Evolutionary conservation across 208 protist genomes (phyloP), one percentile per base, ranked within the genome.

Genomic region (Trichomonas gallinae): DNA sequence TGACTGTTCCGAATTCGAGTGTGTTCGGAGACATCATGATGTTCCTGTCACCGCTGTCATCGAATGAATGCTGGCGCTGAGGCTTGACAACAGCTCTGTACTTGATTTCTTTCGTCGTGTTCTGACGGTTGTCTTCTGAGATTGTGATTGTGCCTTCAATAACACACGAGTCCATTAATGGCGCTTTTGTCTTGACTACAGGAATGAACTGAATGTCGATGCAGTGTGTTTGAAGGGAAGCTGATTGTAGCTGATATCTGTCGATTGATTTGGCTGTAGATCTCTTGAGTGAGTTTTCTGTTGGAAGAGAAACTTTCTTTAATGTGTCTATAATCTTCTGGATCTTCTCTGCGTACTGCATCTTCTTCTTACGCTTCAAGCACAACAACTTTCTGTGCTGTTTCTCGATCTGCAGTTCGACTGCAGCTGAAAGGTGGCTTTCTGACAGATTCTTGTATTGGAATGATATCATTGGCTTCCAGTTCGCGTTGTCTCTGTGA

Each of bases 201-300:
- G 87, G 87, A 93, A 93, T 93, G 6, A 93, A 38, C n/a, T 93
- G 87, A 17, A 93, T 26, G n/a, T 93, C 87, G 45, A 93, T 93
- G 31, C 87, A 93, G 9, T 58, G 44, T 17, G 45, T 34, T 93
- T 93, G 87, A 1, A 93, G 46, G 10, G 44, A 31, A 34, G 23
- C 87, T 11, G 44, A 34, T 38, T 51, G 23, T 0, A 44, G 45
- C 4, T 34, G 11, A n/a, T 48, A 48, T 34, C 87, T 34, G 46
- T 93, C 87, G 21, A 93, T 93, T 8, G 13, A 93, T 15, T 93
- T 93, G 2, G 40, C 87, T 38, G 15, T 44, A 0, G 45, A 26
- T 51, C 44, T 42, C n/a, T 93, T 93, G 6, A 93, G 21, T 38
- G 42, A 44, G n/a, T 34, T 42, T 23, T 17, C 17, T 9, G 87